A percentile compares a stretch with the other conserved stretches of the same genome.
Evolutionary conservation across 192 early-diverging fungal species (phyloP).

Genomic region (Entomortierella parvispora): DNA sequence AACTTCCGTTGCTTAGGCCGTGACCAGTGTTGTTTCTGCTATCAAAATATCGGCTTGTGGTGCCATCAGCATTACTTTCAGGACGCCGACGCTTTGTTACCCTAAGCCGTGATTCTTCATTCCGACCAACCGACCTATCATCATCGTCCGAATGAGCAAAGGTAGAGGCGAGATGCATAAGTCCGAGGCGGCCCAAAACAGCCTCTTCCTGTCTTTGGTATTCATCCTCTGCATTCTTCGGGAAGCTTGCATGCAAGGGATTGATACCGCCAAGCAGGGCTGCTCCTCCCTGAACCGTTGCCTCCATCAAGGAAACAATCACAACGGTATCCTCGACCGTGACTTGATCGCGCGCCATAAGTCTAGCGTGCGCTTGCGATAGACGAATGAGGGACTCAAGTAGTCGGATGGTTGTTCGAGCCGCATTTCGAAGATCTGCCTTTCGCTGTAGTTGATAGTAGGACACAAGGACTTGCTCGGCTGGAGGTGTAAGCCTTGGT

Average conservation of each 20-base stretch:
- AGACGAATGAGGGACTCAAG: slow-evolving; percentile 72
- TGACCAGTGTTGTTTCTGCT: too few species aligned
- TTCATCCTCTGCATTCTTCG: slow-evolving; percentile 63
- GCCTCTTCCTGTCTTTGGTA: slow-evolving; percentile 54
- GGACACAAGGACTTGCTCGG: slow-evolving; percentile 68
- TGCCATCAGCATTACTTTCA: background rate
- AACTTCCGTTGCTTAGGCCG: too few species aligned
- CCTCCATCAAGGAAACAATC: slow-evolving; percentile 70
- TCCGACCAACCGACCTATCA: background rate
- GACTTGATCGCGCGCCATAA: slow-evolving; percentile 71
- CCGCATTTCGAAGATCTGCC: slow-evolving; percentile 70
- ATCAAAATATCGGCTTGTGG: background rate
- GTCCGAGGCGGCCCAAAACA: slow-evolving; percentile 57
- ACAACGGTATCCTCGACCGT: slow-evolving; percentile 69
- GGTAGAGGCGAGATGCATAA: slow-evolving; percentile 50
- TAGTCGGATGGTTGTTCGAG: slow-evolving; percentile 76
- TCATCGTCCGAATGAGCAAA: background rate
- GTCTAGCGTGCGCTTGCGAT: slow-evolving; percentile 69
- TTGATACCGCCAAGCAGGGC: slow-evolving; percentile 60
- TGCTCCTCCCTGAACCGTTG: slow-evolving; percentile 64
- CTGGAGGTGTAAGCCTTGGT: slow-evolving; percentile 68
- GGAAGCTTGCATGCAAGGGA: slow-evolving; percentile 67
- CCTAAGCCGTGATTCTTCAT: background rate
- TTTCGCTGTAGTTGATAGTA: slow-evolving; percentile 82
- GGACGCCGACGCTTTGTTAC: background rate